Evolutionary conservation across 2,329 filamentous ascomycete genomes (phyloP), one percentile per base, ranked within the genome.

Genomic region (Aotearoamyces nothofagi): DNA sequence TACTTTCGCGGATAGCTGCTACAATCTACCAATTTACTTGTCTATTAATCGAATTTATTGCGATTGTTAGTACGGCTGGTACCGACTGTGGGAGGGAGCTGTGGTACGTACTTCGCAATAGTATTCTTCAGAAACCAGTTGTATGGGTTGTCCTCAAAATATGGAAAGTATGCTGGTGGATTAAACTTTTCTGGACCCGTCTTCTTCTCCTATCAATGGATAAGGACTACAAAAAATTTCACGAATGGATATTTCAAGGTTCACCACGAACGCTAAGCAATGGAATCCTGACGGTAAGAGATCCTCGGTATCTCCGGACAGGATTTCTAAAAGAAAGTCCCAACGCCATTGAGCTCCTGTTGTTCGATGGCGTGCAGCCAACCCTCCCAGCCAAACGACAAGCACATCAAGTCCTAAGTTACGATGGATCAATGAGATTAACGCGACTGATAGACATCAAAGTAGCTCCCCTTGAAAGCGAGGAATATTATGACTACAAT

Each of bases 21-120:
- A n/a, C n/a, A n/a, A 32, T 35, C 19, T 39, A 39, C 19, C 24
- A 34, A 16, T 19, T 51, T 2, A 39, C 49, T 1, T 30, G 46
- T 24, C 36, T 38, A 4, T 37, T 51, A 10, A 36, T 45, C 11
- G 50, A 52, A 30, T 55, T 50, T 44, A 33, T 50, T 1, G 50
- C 47, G 7, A 44, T 54, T 26, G 42, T 54, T 19, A 49, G 49
- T 1, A 46, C 49, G 2, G 53, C 46, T 4, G 49, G 49, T 5
- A 47, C 47, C 9, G 46, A 53, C 26, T 40, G 53, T 15, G 53
- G 54, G 31, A 35, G 52, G 15, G 53, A 55, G 35, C 36, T 55
- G 3, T 51, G 44, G 42, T 52, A 53, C 31, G 39, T 42, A 5
- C 36, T 55, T 7, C 37, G 45, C 9, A 33, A 44, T 19, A 37